These are phyloP conservation scores for Pichia sp. DNA, from an alignment of 1,139 yeast species.

Conservation along the genomic window DNA sequence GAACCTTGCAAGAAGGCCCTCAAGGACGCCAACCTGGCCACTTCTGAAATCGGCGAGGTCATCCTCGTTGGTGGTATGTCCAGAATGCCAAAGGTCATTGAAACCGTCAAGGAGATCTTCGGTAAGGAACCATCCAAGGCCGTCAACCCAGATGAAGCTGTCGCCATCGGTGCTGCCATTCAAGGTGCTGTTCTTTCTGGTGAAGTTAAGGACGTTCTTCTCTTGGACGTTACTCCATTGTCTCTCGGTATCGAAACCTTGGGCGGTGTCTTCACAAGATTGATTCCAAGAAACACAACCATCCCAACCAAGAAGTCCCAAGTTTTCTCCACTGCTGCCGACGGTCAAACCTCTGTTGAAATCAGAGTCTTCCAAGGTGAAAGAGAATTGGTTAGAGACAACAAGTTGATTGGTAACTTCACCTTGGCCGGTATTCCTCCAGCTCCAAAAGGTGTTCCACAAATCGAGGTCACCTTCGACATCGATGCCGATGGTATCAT, in stretches of 20 bases:
- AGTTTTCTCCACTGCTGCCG: slow-evolving; percentile 96
- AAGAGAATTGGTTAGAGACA: slow-evolving; percentile 98
- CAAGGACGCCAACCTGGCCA: slow-evolving; percentile 86
- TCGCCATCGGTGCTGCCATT: slow-evolving; percentile 99
- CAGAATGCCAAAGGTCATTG: slow-evolving; percentile 99
- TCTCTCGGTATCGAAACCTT: slow-evolving; percentile 97
- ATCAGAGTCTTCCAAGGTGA: slow-evolving; percentile 99
- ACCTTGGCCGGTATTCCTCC: slow-evolving; percentile 96
- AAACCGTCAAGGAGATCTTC: slow-evolving; percentile 88
- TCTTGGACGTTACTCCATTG: slow-evolving; percentile 95
- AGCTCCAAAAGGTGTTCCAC: slow-evolving; percentile 99
- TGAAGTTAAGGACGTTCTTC: slow-evolving; percentile 92
- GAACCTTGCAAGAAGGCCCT: slow-evolving; percentile 98
- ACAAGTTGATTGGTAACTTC: slow-evolving; percentile 97
- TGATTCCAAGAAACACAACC: slow-evolving; percentile 96
- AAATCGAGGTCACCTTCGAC: slow-evolving; percentile 96
- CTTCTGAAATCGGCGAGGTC: slow-evolving; percentile 90
- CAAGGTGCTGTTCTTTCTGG: slow-evolving; percentile 99
- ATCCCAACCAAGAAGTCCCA: slow-evolving; percentile 97
- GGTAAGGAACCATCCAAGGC: slow-evolving; percentile 97
- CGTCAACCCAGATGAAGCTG: slow-evolving; percentile 99
- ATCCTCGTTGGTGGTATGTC: slow-evolving; percentile 99
- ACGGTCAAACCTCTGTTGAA: slow-evolving; percentile 98
- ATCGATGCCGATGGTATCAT: slow-evolving; percentile 98
- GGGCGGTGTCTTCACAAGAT: slow-evolving; percentile 98